A percentile compares a stretch with the other conserved stretches of the same genome.
Conservation (phyloP, 495 filamentous ascomycete genomes). For the Hyaloscypha finlandica region DNA sequence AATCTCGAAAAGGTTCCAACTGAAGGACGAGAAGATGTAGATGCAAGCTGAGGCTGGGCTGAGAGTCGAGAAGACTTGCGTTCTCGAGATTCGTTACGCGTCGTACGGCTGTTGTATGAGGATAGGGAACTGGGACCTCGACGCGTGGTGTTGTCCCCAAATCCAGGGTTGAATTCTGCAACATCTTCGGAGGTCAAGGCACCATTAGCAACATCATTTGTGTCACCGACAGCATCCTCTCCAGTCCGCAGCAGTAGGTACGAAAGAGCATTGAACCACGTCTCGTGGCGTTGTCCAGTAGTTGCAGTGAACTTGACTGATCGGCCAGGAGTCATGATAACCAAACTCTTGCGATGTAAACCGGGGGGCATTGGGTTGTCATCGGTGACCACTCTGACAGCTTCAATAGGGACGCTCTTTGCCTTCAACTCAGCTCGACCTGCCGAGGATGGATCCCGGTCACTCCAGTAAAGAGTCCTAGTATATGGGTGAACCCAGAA, state of each 20-base stretch:
- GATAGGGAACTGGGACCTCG: slow-evolving; percentile 70
- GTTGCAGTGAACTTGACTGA: slow-evolving; percentile 90
- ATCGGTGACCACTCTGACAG: slow-evolving; percentile 89
- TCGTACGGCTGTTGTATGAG: slow-evolving; percentile 76
- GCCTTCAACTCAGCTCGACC: slow-evolving; percentile 79
- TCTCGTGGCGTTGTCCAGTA: slow-evolving; percentile 92
- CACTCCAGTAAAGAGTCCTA: slow-evolving; percentile 94
- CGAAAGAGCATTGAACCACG: slow-evolving; percentile 96
- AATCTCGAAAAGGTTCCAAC: slow-evolving; percentile 40
- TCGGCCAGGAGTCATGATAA: slow-evolving; percentile 87
- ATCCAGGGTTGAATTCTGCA: slow-evolving; percentile 83
- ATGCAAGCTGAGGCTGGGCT: slow-evolving; percentile 29
- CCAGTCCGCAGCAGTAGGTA: slow-evolving; percentile 82
- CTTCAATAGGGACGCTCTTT: slow-evolving; percentile 94
- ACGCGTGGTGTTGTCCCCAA: slow-evolving; percentile 52
- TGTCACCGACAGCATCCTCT: slow-evolving; percentile 57
- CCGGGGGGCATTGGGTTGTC: slow-evolving; percentile 96
- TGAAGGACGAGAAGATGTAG: slow-evolving; percentile 29
- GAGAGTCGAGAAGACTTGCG: slow-evolving; percentile 44
- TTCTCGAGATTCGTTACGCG: slow-evolving; percentile 59
- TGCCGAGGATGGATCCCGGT: slow-evolving; percentile 78
- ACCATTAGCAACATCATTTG: slow-evolving; percentile 56
- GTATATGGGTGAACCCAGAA: slow-evolving; percentile 99
- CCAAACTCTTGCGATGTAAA: slow-evolving; percentile 87
- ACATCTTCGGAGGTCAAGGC: slow-evolving; percentile 73